Conservation (phyloP, 2,329 filamentous ascomycete species). For the Pochonia chlamydosporia region DNA sequence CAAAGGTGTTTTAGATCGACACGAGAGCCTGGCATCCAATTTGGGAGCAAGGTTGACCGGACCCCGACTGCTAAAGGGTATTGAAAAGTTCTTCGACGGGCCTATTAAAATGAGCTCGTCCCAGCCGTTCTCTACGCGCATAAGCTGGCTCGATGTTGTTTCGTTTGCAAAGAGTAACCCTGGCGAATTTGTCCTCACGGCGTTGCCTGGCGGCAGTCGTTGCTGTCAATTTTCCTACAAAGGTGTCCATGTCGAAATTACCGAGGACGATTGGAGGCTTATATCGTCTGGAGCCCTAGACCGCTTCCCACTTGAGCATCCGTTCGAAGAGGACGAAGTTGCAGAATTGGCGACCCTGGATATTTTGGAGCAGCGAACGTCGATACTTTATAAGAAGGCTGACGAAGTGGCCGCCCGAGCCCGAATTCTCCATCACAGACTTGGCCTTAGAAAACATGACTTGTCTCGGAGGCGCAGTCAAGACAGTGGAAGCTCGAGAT, state of each 20-base stretch:
- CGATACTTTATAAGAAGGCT: constrained; percentile 71
- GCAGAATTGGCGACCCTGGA: constrained; percentile 80
- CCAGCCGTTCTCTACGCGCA: constrained; percentile 54
- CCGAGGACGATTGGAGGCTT: constrained; percentile 80
- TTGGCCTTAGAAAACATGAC: constrained; percentile 35
- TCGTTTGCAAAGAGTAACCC: constrained; percentile 78
- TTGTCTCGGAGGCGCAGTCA: constrained; percentile 22
- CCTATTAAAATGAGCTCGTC: constrained; percentile 53
- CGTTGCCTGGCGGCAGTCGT: constrained; percentile 60
- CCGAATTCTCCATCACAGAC: constrained; percentile 72
- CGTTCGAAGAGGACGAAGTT: constrained; percentile 79
- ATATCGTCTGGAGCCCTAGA: constrained; percentile 80
- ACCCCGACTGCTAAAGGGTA: constrained; percentile 76
- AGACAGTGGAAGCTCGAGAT: constrained; percentile 29
- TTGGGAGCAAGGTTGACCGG: constrained; percentile 78
- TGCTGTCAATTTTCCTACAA: constrained; percentile 80
- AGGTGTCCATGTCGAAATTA: constrained; percentile 76
- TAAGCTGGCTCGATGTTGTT: constrained; percentile 82
- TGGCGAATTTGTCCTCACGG: constrained; percentile 67
- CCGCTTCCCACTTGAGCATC: constrained; percentile 70
- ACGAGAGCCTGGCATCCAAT: constrained; percentile 82
- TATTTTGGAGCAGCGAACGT: constrained; percentile 73
- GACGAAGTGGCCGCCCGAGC: constrained; percentile 62
- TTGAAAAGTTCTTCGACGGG: constrained; percentile 80
- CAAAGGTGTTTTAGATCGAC: constrained; percentile 68